phyloP scores from a whole-genome alignment of 768 basidiomycete species.

The Phylloporus rhodoxanthus region DNA sequence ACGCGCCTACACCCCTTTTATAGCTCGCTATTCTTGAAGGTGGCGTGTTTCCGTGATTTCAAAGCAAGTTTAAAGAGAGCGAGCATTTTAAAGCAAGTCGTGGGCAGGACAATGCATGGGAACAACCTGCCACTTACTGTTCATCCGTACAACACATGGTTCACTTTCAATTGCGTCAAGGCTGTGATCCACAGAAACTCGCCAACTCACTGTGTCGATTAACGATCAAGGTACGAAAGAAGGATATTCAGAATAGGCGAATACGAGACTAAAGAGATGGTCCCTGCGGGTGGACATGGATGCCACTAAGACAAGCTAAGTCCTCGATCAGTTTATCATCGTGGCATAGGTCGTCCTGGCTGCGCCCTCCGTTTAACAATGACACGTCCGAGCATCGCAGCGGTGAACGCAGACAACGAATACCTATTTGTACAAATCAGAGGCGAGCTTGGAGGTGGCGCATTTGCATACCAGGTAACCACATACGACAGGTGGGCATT shows the following conservation, averaged over 20 bases:
- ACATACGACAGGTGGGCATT: slow-evolving; percentile 96
- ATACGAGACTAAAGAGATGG: slow-evolving; percentile 5
- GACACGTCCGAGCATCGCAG: slow-evolving; percentile 73
- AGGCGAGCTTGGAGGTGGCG: not conserved
- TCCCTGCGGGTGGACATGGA: not conserved
- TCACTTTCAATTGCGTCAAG: slow-evolving; percentile 4
- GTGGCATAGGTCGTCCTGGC: slow-evolving; percentile 51
- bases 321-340: slow-evolving; percentile 26
- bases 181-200: not conserved
- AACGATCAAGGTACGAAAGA: not conserved
- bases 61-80: slow-evolving; percentile 1
- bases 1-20: slow-evolving; percentile 4
- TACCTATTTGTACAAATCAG: slow-evolving; percentile 52
- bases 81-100: slow-evolving; percentile 7
- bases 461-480: slow-evolving; percentile 71
- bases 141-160: not conserved
- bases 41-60: slow-evolving; percentile 9
- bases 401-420: slow-evolving; percentile 78
- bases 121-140: slow-evolving; percentile 11
- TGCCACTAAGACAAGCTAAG: not conserved
- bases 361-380: slow-evolving; percentile 49
- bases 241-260: slow-evolving; percentile 1
- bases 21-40: not conserved
- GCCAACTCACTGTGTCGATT: not conserved
- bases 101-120: slow-evolving; percentile 4